Evolutionary conservation across 768 basidiomycete genomes (phyloP).

Genomic region (Russula abietina): DNA sequence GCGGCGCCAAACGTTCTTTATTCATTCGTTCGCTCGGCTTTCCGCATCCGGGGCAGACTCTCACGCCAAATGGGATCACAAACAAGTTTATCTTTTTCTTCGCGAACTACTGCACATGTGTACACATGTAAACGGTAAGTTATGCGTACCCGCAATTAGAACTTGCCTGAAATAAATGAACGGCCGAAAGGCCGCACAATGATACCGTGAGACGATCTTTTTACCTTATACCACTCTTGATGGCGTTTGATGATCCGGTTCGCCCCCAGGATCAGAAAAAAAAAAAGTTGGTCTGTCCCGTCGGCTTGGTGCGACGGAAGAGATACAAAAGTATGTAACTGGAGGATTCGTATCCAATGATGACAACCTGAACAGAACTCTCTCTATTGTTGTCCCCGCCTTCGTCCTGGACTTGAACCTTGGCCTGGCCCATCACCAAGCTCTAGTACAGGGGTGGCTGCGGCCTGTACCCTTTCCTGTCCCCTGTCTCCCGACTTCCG

Average conservation of each 20-base stretch:
- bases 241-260: neutral
- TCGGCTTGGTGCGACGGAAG: neutral
- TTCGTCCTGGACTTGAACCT: neutral
- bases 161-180: neutral
- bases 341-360: neutral
- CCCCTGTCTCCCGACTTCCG: neutral
- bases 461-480: neutral
- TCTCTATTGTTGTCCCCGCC: neutral
- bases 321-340: neutral
- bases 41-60: neutral
- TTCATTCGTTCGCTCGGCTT: neutral
- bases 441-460: no score
- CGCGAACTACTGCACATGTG: neutral
- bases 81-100: neutral
- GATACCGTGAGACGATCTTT: neutral
- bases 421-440: neutral
- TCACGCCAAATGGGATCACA: neutral
- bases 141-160: neutral
- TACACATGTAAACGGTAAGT: no score
- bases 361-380: neutral
- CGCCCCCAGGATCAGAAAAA: neutral
- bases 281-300: neutral
- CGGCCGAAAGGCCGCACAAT: neutral
- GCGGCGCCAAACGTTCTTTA: no score
- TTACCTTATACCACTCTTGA: neutral